Conservation (phyloP, 805 yeast species). For the Saturnispora bothae region DNA sequence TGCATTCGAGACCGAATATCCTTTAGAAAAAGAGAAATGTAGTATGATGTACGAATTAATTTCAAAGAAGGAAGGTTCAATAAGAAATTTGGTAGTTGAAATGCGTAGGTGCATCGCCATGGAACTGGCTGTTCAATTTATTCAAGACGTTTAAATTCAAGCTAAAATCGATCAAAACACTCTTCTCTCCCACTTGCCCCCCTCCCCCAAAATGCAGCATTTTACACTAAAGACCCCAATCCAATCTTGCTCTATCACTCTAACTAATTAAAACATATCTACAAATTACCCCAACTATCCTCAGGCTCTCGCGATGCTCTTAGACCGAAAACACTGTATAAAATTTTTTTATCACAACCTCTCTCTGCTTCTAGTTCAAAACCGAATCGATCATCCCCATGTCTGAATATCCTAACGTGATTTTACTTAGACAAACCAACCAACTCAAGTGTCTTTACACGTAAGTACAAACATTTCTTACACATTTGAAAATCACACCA, state of each 20-base stretch:
- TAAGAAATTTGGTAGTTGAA: constrained; percentile 12
- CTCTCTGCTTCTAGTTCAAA: background rate
- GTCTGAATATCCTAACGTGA: constrained; percentile 39
- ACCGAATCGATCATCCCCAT: no score
- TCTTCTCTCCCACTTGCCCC: no score
- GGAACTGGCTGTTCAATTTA: constrained; percentile 23
- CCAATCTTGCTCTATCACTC: no score
- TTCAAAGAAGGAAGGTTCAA: constrained; percentile 11
- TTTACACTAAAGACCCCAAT: no score
- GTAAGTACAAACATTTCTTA: constrained; percentile 18
- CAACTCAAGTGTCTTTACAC: constrained; percentile 83
- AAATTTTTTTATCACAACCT: background rate
- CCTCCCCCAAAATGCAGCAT: no score
- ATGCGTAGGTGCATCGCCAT: constrained; percentile 20
- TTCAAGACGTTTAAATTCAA: constrained; percentile 2
- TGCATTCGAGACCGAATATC: constrained; percentile 15
- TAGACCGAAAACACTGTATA: no score
- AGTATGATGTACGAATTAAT: constrained; percentile 16
- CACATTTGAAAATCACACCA: background rate
- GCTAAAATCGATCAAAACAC: no score
- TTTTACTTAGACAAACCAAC: constrained; percentile 74
- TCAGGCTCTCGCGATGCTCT: no score
- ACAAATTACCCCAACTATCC: no score
- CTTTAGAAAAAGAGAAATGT: constrained; percentile 12
- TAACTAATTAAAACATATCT: no score